Percentiles rank a stretch among this genome's conserved stretches.
These are phyloP conservation scores for Hymenoscyphus repandus DNA, from an alignment of 2,329 filamentous ascomycete species.

Conservation along the genomic window DNA sequence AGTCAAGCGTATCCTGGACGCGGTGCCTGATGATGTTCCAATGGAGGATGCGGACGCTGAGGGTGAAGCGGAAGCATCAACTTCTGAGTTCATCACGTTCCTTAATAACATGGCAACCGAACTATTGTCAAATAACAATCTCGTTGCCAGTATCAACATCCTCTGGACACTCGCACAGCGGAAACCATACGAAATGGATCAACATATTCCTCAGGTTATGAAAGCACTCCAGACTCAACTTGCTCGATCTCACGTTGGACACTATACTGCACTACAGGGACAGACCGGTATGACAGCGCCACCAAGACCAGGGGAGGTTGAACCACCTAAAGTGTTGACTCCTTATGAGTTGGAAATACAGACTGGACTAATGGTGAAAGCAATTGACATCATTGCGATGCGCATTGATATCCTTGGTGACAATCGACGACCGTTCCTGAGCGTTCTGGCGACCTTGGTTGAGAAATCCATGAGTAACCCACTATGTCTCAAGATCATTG, in stretches of 20 bases:
- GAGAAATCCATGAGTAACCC: constrained; percentile 87
- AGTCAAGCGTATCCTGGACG: constrained; percentile 77
- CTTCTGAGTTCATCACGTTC: constrained; percentile 81
- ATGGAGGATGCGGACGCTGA: constrained; percentile 79
- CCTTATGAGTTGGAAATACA: constrained; percentile 82
- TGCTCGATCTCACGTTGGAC: constrained; percentile 86
- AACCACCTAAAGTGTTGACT: constrained; percentile 54
- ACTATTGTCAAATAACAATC: constrained; percentile 73
- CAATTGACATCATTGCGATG: constrained; percentile 85
- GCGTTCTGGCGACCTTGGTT: constrained; percentile 87
- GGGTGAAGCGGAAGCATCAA: constrained; percentile 72
- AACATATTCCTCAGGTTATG: constrained; percentile 83
- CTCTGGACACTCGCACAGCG: constrained; percentile 86
- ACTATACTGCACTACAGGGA: constrained; percentile 55
- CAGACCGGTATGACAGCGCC: constrained; percentile 37
- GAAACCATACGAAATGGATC: constrained; percentile 81
- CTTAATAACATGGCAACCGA: constrained; percentile 84
- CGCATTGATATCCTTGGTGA: constrained; percentile 92
- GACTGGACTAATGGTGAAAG: constrained; percentile 86
- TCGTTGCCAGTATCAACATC: constrained; percentile 85
- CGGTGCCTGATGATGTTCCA: constrained; percentile 72
- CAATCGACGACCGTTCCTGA: constrained; percentile 86
- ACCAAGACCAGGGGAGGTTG: constrained; percentile 40
- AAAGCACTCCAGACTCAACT: constrained; percentile 89
- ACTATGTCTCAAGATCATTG: constrained; percentile 86